Percentiles rank a stretch among this genome's conserved stretches.
These are phyloP conservation scores for Hanseniaspora taiwanica DNA, from an alignment of 805 yeast genomes.

Conservation along the genomic window DNA sequence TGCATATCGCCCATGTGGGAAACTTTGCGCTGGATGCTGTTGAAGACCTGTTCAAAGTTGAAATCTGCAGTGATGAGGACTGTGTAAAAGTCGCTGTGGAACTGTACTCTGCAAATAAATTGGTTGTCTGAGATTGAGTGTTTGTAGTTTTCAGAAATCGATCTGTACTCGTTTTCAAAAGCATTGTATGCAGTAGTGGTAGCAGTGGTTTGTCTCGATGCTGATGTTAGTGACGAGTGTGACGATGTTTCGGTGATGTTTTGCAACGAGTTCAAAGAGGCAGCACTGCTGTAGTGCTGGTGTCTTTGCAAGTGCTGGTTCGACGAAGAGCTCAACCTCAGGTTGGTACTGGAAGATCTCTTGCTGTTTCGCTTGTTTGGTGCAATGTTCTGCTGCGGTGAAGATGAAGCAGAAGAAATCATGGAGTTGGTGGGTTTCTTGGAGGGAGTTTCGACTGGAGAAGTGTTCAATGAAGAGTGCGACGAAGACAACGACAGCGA, in stretches of 20 bases:
- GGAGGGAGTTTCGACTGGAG: background rate
- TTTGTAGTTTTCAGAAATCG: slow-evolving; percentile 29
- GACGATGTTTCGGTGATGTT: background rate
- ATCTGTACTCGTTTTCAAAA: slow-evolving; percentile 24
- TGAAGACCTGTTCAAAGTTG: slow-evolving; percentile 38
- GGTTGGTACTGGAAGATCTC: slow-evolving; percentile 13
- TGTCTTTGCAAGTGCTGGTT: background rate
- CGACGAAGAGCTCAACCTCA: background rate
- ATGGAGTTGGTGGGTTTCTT: slow-evolving; percentile 3
- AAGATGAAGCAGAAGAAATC: slow-evolving; percentile 12
- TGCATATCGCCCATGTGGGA: slow-evolving; percentile 37
- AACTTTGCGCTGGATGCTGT: slow-evolving; percentile 44
- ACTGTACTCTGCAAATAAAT: slow-evolving; percentile 29
- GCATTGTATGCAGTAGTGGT: background rate
- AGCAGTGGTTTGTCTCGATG: background rate
- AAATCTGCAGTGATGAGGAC: slow-evolving; percentile 46
- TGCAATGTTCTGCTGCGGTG: slow-evolving; percentile 11
- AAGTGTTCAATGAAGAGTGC: background rate
- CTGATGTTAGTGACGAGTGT: background rate
- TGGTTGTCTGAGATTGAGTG: slow-evolving; percentile 26
- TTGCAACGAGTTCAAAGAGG: background rate
- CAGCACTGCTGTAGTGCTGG: background rate
- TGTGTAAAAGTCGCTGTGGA: slow-evolving; percentile 42
- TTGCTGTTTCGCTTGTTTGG: slow-evolving; percentile 22
- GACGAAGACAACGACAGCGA: background rate